Percentiles rank a stretch among this genome's conserved stretches.
These are phyloP conservation scores for Stephanodiscus minutulus DNA, from an alignment of 108 stramenopile genomes.

Conservation along the genomic window DNA sequence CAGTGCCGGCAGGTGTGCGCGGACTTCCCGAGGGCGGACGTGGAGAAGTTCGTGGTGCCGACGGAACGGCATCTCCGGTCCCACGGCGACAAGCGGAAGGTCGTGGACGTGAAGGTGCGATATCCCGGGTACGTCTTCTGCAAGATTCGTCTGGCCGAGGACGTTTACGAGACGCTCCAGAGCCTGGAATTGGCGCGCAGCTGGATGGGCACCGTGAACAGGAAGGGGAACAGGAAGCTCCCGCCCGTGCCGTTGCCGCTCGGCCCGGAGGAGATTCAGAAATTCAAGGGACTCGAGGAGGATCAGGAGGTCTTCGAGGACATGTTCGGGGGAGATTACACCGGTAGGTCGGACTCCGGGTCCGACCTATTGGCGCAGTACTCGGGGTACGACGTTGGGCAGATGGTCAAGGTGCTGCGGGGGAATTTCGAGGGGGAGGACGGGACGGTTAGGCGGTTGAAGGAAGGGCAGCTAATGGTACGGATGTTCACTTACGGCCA, in stretches of 20 bases:
- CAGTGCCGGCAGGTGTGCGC: constrained; percentile 54
- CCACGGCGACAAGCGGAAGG: constrained; percentile 82
- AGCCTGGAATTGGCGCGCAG: constrained; percentile 71
- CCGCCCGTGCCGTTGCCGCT: constrained; percentile 74
- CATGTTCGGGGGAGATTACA: constrained; percentile 49
- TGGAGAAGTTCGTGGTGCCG: constrained; percentile 74
- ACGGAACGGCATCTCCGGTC: constrained; percentile 58
- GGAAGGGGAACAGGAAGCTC: constrained; percentile 74
- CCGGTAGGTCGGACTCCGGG: constrained; percentile 43
- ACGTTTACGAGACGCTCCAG: constrained; percentile 77
- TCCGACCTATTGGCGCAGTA: constrained; percentile 67
- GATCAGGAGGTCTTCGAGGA: constrained; percentile 57
- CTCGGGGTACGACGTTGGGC: constrained; percentile 67
- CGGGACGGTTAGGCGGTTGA: constrained; percentile 71
- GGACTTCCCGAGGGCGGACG: constrained; percentile 43
- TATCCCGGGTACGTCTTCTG: constrained; percentile 88
- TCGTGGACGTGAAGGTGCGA: constrained; percentile 76
- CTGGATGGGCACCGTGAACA: constrained; percentile 88
- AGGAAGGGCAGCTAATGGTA: constrained; percentile 71
- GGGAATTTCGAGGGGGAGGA: constrained; percentile 75
- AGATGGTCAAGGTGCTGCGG: constrained; percentile 79
- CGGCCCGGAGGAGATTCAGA: constrained; percentile 76
- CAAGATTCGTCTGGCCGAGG: constrained; percentile 65
- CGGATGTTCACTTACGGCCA: constrained; percentile 83
- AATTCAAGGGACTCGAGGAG: constrained; percentile 80